Evolutionary conservation across 2,329 filamentous ascomycete species (phyloP), one percentile per base, ranked within the genome.

Genomic region (Trichoderma koningiopsis): DNA sequence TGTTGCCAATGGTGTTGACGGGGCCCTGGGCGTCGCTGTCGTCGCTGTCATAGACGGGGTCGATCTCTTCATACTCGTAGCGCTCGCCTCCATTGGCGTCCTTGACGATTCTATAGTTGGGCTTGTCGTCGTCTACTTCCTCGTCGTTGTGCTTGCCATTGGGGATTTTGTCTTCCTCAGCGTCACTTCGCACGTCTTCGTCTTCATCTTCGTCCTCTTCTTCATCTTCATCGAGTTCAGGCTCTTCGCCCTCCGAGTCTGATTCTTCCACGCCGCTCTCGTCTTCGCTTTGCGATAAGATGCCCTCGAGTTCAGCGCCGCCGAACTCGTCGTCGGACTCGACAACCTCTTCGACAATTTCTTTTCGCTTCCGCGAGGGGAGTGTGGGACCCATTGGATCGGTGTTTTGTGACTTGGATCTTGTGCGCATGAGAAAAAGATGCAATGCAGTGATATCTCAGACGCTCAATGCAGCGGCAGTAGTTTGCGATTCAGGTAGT

Each of bases 11-110:
- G 0, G 96, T 98, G 82, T 99, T 99, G 63, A 85, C 86, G 33
- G 90, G 88, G 68, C 88, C 91, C 71, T 91, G 89, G 4, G 90
- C 91, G 78, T 97, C 95, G 3, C 92, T 92, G 77, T 97, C 95
- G 81, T 99, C 96, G 1, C 94, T 97, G 77, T 98, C 96, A 81
- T 99, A 97, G 66, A 94, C 91, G 3, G 95, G 93, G 73, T 98
- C 91, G 72, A 99, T 94, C 77, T 98, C 96, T 72, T 92, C 88
- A 81, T 98, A 99, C 56, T 97, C 86, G 77, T 97, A 99, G 79
- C 96, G 89, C 72, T 90, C 88, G 75, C 93, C 92, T 70, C 96
- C 96, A 81, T 97, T 96, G 74, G 96, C 95, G 76, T 97, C 96
- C 69, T 86, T 91, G 55, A 91, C 85, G 53, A 90, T 79, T 65